Conservation (phyloP, 768 basidiomycete species). For the Psilocybe cyanescens region DNA sequence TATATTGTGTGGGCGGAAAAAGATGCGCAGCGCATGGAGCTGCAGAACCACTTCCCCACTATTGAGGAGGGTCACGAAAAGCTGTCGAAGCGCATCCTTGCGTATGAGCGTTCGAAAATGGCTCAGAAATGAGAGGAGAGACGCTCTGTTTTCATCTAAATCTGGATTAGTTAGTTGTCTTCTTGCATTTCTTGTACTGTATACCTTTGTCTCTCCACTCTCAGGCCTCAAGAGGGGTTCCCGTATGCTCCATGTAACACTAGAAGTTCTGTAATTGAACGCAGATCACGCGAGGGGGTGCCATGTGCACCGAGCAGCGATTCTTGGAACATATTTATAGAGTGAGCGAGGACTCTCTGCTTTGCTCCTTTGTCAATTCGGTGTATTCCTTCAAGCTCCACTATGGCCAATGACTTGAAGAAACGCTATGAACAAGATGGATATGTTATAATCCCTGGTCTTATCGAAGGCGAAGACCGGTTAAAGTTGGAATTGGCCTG, state of each 20-base stretch:
- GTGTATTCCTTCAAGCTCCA: neutral
- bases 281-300: neutral
- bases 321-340: neutral
- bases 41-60: slow-evolving; percentile 41
- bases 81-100: slow-evolving; percentile 46
- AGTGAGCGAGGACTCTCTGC: neutral
- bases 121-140: neutral
- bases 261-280: neutral
- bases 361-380: neutral
- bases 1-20: slow-evolving; percentile 53
- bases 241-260: neutral
- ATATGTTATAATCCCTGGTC: slow-evolving; percentile 63
- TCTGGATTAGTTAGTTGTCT: neutral
- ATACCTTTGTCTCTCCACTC: neutral
- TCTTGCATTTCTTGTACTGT: neutral
- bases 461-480: slow-evolving; percentile 47
- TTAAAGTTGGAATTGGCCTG: slow-evolving; percentile 51
- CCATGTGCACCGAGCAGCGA: neutral
- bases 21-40: slow-evolving; percentile 45
- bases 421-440: slow-evolving; percentile 62
- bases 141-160: neutral
- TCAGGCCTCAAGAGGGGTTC: neutral
- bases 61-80: slow-evolving; percentile 43
- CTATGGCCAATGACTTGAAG: slow-evolving; percentile 40
- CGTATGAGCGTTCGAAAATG: slow-evolving; percentile 31